phyloP scores from a whole-genome alignment of 306 rosid genomes.

The Cicer pinnatifidum region DNA sequence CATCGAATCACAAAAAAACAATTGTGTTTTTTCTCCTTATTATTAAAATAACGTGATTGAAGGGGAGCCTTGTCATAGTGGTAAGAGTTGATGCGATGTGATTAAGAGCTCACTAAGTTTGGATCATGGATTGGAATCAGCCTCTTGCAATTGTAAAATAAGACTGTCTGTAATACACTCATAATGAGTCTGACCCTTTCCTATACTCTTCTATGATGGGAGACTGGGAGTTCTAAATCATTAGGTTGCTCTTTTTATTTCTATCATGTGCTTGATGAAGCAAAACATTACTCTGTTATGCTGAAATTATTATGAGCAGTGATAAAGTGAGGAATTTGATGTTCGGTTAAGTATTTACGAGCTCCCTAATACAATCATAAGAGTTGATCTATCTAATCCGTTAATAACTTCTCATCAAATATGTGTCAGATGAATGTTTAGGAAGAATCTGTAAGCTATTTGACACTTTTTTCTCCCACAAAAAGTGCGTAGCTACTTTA shows the following conservation, averaged over 20 bases:
- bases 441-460: constrained; percentile 14
- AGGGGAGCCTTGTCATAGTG: background rate
- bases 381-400: background rate
- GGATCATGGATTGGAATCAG: background rate
- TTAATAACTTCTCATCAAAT: constrained; percentile 12
- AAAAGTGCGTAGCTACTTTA: constrained; percentile 1
- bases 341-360: background rate
- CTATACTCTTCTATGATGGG: background rate
- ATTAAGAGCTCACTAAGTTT: background rate
- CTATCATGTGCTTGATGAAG: constrained; percentile 3
- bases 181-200: background rate
- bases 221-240: background rate
- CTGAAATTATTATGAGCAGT: background rate
- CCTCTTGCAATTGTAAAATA: background rate
- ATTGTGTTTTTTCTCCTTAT: background rate
- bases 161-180: background rate
- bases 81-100: background rate
- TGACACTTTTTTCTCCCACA: constrained; percentile 10
- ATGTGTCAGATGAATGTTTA: background rate
- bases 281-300: constrained; percentile 12
- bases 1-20: background rate
- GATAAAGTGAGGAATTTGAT: background rate
- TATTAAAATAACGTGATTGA: background rate
- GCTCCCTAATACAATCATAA: constrained; percentile 12
- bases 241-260: background rate